Evolutionary conservation across 2,329 filamentous ascomycete genomes (phyloP).

Genomic region (Kalaharituber pfeilii): DNA sequence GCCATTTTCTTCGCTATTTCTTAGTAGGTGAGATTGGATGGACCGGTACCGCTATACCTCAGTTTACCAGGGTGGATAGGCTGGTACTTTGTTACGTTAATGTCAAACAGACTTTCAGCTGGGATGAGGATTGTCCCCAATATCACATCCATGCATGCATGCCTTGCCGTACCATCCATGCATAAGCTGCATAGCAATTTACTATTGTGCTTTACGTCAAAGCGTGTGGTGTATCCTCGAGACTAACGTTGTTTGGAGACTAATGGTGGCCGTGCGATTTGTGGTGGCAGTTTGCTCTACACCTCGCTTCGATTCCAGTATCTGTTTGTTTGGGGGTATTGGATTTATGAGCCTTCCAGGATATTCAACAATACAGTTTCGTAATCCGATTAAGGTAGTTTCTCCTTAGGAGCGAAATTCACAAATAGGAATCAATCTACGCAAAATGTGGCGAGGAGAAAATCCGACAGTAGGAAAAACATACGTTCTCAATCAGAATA

Average conservation of each 20-base stretch:
- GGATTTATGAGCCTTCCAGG: too few relatives aligned
- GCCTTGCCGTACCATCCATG: neutral
- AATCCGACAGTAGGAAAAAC: too few relatives aligned
- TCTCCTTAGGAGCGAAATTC: too few relatives aligned
- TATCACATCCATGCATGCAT: neutral
- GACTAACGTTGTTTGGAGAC: neutral
- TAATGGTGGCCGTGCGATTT: neutral
- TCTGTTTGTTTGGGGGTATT: too few relatives aligned
- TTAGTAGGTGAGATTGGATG: neutral
- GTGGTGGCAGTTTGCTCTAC: too few relatives aligned
- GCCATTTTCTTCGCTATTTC: neutral
- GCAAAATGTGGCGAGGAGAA: too few relatives aligned
- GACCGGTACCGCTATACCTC: neutral
- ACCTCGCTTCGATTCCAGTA: too few relatives aligned
- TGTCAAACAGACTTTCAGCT: neutral
- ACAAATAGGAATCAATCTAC: too few relatives aligned
- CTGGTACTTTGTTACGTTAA: neutral
- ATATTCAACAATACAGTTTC: too few relatives aligned
- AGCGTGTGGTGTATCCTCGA: neutral
- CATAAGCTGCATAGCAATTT: neutral
- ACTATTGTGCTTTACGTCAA: neutral
- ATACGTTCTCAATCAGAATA: too few relatives aligned
- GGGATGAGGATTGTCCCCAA: neutral
- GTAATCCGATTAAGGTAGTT: too few relatives aligned
- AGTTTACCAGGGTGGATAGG: neutral